phyloP scores from a whole-genome alignment of 306 rosid species.

The Pterocarpus macrocarpus region DNA sequence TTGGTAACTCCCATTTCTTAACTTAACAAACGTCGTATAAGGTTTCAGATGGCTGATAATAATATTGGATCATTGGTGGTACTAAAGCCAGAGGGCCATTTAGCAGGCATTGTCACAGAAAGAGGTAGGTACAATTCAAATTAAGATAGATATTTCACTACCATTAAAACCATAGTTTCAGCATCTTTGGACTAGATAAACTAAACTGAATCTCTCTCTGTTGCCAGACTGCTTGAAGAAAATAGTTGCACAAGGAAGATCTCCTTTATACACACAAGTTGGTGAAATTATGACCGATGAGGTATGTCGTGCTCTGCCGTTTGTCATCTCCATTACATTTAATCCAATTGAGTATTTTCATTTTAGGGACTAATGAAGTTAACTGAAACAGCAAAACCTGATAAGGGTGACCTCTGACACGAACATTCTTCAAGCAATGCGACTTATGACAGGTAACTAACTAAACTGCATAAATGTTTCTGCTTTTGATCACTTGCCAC shows the following conservation, averaged over 20 bases:
- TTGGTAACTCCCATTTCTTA: background rate
- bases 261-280: conserved; percentile 70
- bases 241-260: conserved; percentile 82
- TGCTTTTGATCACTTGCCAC: background rate
- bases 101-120: conserved; percentile 94
- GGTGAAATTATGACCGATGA: conserved; percentile 87
- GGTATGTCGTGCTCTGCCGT: conserved; percentile 52
- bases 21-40: background rate
- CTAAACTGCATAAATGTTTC: background rate
- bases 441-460: conserved; percentile 80
- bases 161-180: background rate
- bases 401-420: conserved; percentile 80
- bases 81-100: conserved; percentile 70
- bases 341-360: background rate
- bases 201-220: background rate
- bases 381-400: conserved; percentile 62
- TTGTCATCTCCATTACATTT: conserved; percentile 9
- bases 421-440: conserved; percentile 90
- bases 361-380: background rate
- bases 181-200: background rate
- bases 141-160: background rate
- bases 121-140: conserved; percentile 63
- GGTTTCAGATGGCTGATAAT: conserved; percentile 81
- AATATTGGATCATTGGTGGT: conserved; percentile 83
- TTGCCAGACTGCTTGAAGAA: conserved; percentile 74